Evolutionary conservation across 441 rosid genomes (phyloP), one percentile per base, ranked within the genome.

Genomic region (Kokia cookei): DNA sequence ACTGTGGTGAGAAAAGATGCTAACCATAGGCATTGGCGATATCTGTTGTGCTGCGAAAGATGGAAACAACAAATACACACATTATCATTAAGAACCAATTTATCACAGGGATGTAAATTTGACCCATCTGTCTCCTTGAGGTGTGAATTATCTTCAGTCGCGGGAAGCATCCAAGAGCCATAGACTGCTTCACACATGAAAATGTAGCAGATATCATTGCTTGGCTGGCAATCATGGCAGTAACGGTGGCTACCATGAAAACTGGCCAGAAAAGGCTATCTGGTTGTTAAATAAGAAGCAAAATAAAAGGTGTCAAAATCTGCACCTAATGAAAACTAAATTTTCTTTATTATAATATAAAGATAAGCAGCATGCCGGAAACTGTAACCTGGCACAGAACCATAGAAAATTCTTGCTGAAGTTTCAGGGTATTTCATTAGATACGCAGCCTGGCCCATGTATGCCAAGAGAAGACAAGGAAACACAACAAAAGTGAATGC

Each of bases 201-300:
- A 95, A 95, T n/a, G 98, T 95, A 17, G 99, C 99, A 12, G 97
- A 89, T 58, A 97, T 95, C 98, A 95, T 93, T 53, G 97, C 84
- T 69, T 98, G 93, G 73, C 99, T 91, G 60, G 98, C 97, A 85
- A 95, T 95, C 65, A 93, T 74, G 58, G 99, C 99, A 50, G 99
- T 98, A 64, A 93, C 72, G 47, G 88, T 95, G 70, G 98, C 99
- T 79, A 91, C 82, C 60, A 91, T 50, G 65, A 95, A 83, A 75
- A 93, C 83, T 27, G 89, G 91, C 98, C 98, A 91, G 82, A 95
- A 90, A 69, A 95, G 86, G 75, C 83, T 78, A 29, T 58, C 97
- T 95, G 91, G 78, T 79, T 50, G 63, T 69, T 76, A 73, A 79
- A 26, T 14, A 68, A 73, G 63, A 47, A 68, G 78, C 71, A 79